phyloP scores from a whole-genome alignment of 2,329 filamentous ascomycete genomes.

The Pseudogymnoascus sp. region DNA sequence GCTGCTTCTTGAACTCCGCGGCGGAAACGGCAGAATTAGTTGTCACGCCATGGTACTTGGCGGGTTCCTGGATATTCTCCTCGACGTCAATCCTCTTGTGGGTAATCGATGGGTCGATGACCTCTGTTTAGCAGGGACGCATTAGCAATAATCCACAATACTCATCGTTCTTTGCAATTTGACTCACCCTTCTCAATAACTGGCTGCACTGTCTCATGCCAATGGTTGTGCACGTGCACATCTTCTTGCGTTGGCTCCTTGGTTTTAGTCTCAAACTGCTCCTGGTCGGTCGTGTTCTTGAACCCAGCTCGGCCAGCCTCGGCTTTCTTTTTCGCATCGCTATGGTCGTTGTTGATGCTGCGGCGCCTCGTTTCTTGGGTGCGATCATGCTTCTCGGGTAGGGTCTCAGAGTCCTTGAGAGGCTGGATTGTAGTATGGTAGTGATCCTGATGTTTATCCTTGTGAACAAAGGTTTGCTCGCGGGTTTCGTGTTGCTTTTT shows the following conservation, averaged over 20 bases:
- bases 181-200: conserved; percentile 12
- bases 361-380: not conserved
- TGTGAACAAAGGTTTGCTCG: conserved; percentile 1
- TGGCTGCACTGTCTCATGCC: conserved; percentile 6
- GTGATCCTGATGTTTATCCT: conserved; percentile 3
- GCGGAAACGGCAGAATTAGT: not conserved
- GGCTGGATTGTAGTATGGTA: conserved; percentile 3
- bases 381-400: not conserved
- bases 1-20: not conserved
- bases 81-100: not conserved
- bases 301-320: not conserved
- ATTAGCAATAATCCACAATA: conserved; percentile 6
- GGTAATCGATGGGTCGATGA: not conserved
- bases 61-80: conserved; percentile 2
- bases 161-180: not conserved
- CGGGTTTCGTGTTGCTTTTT: conserved; percentile 13
- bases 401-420: not conserved
- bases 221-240: not conserved
- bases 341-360: conserved; percentile 1
- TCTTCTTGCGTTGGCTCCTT: not conserved
- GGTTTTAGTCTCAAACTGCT: conserved; percentile 13
- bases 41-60: not conserved
- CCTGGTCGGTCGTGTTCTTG: not conserved
- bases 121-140: not conserved
- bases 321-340: not conserved